Percentiles rank a stretch among this genome's conserved stretches.
These are phyloP conservation scores for Priceomyces melissophilus DNA, from an alignment of 805 yeast species.

Conservation along the genomic window DNA sequence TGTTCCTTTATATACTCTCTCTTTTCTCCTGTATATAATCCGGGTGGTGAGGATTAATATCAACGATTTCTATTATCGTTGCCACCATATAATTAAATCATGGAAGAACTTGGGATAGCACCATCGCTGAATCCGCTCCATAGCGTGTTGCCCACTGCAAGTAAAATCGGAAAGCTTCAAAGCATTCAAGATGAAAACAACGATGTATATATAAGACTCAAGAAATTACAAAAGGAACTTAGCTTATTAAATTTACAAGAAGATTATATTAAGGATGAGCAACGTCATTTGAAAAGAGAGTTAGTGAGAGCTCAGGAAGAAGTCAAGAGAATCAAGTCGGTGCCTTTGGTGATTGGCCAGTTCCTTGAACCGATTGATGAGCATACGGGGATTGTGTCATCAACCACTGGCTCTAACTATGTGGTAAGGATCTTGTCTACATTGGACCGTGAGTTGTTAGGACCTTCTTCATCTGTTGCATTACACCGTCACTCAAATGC, in stretches of 20 bases:
- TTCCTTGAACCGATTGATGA: conserved; percentile 97
- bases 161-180: conserved; percentile 6
- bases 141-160: conserved; percentile 6
- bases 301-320: conserved; percentile 96
- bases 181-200: conserved; percentile 29
- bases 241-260: conserved; percentile 86
- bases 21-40: no score
- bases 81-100: conserved; percentile 6
- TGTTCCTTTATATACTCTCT: no score
- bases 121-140: conserved; percentile 12
- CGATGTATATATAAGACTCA: conserved; percentile 81
- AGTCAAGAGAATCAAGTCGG: conserved; percentile 95
- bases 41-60: no score
- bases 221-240: conserved; percentile 85
- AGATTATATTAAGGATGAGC: conserved; percentile 96
- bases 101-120: conserved; percentile 38
- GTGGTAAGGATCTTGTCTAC: conserved; percentile 95
- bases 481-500: conserved; percentile 98
- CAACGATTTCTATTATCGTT: no score
- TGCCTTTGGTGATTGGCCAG: conserved; percentile 97
- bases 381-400: conserved; percentile 92
- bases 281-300: conserved; percentile 92
- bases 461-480: conserved; percentile 94
- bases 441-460: conserved; percentile 87
- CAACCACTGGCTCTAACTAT: conserved; percentile 96